A percentile compares a stretch with the other conserved stretches of the same genome.
Evolutionary conservation across 805 yeast species (phyloP).

Genomic region (Candida nitratophila): DNA sequence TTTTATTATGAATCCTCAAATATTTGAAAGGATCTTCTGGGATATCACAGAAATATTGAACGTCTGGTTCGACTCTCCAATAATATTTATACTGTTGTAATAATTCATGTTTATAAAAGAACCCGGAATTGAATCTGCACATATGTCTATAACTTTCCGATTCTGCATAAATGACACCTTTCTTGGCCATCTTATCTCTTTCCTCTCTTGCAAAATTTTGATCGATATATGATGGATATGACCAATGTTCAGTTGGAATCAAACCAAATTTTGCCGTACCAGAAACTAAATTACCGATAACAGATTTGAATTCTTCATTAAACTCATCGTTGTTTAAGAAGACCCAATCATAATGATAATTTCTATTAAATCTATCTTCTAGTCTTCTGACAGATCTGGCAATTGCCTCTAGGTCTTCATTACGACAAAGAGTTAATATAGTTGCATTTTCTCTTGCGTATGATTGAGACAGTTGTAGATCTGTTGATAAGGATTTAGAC

Average conservation of each 20-base stretch:
- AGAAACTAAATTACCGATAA: constrained; percentile 46
- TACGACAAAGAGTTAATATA: constrained; percentile 61
- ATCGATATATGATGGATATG: constrained; percentile 78
- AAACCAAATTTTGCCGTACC: constrained; percentile 68
- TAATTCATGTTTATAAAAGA: constrained; percentile 53
- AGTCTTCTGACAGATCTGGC: constrained; percentile 57
- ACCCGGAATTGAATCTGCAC: constrained; percentile 42
- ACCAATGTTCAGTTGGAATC: constrained; percentile 79
- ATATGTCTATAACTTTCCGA: constrained; percentile 38
- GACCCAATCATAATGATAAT: constrained; percentile 86
- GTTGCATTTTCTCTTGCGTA: constrained; percentile 37
- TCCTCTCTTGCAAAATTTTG: constrained; percentile 57
- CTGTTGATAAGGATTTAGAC: not conserved
- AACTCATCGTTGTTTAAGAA: constrained; percentile 80
- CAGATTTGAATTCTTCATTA: constrained; percentile 57
- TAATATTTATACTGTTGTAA: constrained; percentile 56
- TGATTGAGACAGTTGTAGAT: not conserved
- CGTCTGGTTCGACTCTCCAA: constrained; percentile 76
- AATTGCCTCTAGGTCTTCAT: constrained; percentile 53
- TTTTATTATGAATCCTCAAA: constrained; percentile 47
- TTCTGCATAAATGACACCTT: constrained; percentile 32
- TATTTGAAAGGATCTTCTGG: constrained; percentile 54
- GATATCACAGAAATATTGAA: constrained; percentile 52
- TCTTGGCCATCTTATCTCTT: constrained; percentile 47
- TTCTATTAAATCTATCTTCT: constrained; percentile 73